Evolutionary conservation across 2,329 filamentous ascomycete species (phyloP).

Genomic region (Didymella pinodella): DNA sequence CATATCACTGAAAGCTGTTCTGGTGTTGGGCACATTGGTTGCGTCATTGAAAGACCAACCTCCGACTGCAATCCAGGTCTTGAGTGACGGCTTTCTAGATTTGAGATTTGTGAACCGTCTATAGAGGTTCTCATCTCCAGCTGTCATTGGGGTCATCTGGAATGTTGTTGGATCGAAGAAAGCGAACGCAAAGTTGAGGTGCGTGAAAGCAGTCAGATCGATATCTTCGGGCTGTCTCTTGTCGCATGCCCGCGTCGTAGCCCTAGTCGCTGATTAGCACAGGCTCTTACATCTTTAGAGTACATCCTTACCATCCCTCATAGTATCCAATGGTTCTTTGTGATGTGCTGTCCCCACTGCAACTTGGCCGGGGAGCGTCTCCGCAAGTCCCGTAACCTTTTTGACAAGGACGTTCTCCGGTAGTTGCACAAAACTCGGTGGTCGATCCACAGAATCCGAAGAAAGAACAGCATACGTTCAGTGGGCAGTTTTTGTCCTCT

Average conservation of each 20-base stretch:
- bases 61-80: constrained; percentile 52
- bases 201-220: constrained; percentile 2
- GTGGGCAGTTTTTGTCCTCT: background rate
- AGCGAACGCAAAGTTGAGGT: constrained; percentile 25
- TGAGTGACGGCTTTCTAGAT: constrained; percentile 30
- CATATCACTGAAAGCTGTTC: constrained; percentile 35
- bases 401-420: background rate
- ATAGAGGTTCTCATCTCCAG: background rate
- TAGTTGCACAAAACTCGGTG: background rate
- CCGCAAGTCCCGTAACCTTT: background rate
- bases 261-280: background rate
- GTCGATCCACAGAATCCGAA: background rate
- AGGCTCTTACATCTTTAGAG: too few relatives aligned
- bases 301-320: background rate
- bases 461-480: background rate
- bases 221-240: constrained; percentile 12
- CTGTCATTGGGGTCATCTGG: constrained; percentile 4
- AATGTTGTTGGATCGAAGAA: constrained; percentile 20
- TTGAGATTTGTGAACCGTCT: constrained; percentile 38
- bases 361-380: background rate
- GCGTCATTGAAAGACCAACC: constrained; percentile 54
- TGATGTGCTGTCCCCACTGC: background rate
- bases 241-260: background rate
- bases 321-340: background rate
- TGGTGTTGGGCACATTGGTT: constrained; percentile 31